These are phyloP conservation scores for Clitopilus passeckerianus DNA, from an alignment of 768 basidiomycete genomes.

Conservation along the genomic window DNA sequence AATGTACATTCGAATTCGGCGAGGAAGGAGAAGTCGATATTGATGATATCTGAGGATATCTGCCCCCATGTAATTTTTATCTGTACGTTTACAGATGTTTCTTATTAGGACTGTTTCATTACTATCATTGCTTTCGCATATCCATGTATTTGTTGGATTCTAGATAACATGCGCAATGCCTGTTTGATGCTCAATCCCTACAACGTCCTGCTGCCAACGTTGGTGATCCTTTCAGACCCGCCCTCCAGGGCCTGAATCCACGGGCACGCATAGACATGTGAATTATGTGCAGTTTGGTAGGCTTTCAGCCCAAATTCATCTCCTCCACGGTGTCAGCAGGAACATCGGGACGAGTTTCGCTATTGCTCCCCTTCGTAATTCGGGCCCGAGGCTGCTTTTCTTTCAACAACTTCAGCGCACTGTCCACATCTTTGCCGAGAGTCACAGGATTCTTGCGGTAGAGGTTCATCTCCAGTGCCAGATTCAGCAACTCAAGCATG, in stretches of 20 bases:
- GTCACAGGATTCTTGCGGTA: conserved; percentile 12
- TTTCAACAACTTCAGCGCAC: conserved; percentile 22
- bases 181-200: not conserved
- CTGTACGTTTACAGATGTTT: conserved; percentile 1
- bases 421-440: conserved; percentile 20
- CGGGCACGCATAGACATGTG: no score
- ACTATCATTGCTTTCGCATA: not conserved
- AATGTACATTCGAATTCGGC: conserved; percentile 87
- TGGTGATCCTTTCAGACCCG: no score
- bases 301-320: conserved; percentile 24
- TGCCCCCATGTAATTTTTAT: not conserved
- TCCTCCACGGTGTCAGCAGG: conserved; percentile 15
- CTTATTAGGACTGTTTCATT: not conserved
- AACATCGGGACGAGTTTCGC: conserved; percentile 15
- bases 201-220: no score
- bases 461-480: conserved; percentile 59
- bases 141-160: not conserved
- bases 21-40: conserved; percentile 88
- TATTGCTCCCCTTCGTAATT: conserved; percentile 18
- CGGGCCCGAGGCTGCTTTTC: conserved; percentile 24
- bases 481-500: conserved; percentile 74
- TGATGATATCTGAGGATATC: conserved; percentile 68
- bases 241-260: no score
- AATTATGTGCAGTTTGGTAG: no score
- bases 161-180: not conserved